Conservation (phyloP, 306 rosid genomes). For the Acmispon strigosus region DNA sequence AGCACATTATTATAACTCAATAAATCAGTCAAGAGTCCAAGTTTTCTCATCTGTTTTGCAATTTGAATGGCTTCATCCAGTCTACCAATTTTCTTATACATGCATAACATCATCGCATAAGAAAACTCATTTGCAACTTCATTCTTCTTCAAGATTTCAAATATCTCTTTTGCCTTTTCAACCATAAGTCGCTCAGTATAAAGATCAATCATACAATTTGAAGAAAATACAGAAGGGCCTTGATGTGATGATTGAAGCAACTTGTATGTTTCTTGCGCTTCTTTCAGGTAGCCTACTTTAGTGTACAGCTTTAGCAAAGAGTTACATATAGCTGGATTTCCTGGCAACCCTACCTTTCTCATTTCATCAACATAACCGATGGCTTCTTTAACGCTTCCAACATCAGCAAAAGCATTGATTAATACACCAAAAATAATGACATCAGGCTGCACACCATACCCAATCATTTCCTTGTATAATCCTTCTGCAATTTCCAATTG, state of each 20-base stretch:
- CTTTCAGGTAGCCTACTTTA: slow-evolving; percentile 66
- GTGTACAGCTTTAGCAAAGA: slow-evolving; percentile 76
- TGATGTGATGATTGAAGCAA: slow-evolving; percentile 45
- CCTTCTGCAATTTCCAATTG: slow-evolving; percentile 52
- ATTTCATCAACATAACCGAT: slow-evolving; percentile 43
- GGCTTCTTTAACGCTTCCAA: slow-evolving; percentile 60
- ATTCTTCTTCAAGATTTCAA: slow-evolving; percentile 48
- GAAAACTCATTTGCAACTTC: slow-evolving; percentile 71
- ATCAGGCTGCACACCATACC: slow-evolving; percentile 53
- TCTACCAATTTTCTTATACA: slow-evolving; percentile 76
- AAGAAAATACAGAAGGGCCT: slow-evolving; percentile 57
- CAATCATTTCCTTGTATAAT: slow-evolving; percentile 61
- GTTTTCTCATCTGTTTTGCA: slow-evolving; percentile 54
- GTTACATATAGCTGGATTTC: slow-evolving; percentile 49
- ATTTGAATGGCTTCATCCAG: slow-evolving; percentile 53
- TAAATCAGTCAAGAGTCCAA: slow-evolving; percentile 40
- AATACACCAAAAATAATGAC: slow-evolving; percentile 58
- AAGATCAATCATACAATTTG: slow-evolving; percentile 86
- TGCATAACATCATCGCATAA: slow-evolving; percentile 76
- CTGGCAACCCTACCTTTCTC: slow-evolving; percentile 51
- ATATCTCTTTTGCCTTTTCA: slow-evolving; percentile 54
- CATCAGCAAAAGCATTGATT: slow-evolving; percentile 72
- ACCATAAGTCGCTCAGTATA: slow-evolving; percentile 65
- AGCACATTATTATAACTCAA: slow-evolving; percentile 68
- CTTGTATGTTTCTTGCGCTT: slow-evolving; percentile 65